Evolutionary conservation across 2,329 filamentous ascomycete genomes (phyloP), one percentile per base, ranked within the genome.

Genomic region (Exophiala calicioides): DNA sequence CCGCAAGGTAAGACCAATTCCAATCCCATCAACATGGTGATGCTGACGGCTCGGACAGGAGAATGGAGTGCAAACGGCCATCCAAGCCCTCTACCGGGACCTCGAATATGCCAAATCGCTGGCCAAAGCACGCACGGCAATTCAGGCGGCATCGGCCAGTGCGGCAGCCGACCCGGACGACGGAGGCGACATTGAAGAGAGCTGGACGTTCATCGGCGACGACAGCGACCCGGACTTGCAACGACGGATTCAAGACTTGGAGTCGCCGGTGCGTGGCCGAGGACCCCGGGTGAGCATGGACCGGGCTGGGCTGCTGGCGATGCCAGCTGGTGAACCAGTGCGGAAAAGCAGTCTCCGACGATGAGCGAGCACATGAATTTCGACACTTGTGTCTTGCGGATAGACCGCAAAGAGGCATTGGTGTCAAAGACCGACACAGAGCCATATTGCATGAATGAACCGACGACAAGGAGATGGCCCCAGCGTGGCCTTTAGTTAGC

Each of bases 31-130:
- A n/a, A n/a, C n/a, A n/a, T n/a, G n/a, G n/a, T 45, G 29, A 37
- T 35, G 5, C 9, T 26, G 9, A 30, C 33, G 18, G 33, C 19
- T 18, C 42, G 21, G 20, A 47, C 48, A 94, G 86, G 91, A 98
- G 66, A 83, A 89, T 56, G 93, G 93, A 26, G 90, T 96, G n/a
- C 82, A 85, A 36, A 86, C 78, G 4, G 93, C 91, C 4, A 93
- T 97, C 53, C 88, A 95, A 66, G 87, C 83, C 50, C 88, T 98
- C 46, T 98, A 97, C 65, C 86, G 93, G 31, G 91, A 97, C 65
- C 78, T 97, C 45, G 93, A 97, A 64, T 96, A 96, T 60, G 90
- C 93, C 27, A 87, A 81, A 66, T 85, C 85, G 12, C 75, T 97
- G 33, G 86, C 95, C 65, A 87, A 86, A 66, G 80, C 83, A 61